Conservation (phyloP, 2,329 filamentous ascomycete genomes). For the Zasmidium cellare region DNA sequence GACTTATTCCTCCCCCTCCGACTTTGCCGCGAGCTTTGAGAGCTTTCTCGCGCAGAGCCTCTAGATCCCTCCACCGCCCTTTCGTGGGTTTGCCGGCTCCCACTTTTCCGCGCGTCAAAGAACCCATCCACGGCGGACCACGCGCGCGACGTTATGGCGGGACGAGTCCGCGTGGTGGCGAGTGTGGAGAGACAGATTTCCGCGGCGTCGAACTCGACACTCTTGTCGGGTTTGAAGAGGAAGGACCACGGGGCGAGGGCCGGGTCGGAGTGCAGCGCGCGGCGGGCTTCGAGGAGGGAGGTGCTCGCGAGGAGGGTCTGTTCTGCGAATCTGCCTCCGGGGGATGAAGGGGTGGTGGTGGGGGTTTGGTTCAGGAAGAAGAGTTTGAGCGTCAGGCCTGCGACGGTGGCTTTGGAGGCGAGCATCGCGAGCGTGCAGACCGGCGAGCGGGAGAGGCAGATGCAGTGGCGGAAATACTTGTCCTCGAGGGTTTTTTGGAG, state of each 20-base stretch:
- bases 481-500: slow-evolving; percentile 20
- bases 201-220: slow-evolving; percentile 17
- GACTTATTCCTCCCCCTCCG: not conserved
- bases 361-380: slow-evolving; percentile 2
- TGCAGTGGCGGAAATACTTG: slow-evolving; percentile 20
- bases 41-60: not conserved
- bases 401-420: slow-evolving; percentile 17
- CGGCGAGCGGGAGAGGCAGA: slow-evolving; percentile 11
- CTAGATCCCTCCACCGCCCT: not conserved
- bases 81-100: not conserved
- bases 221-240: slow-evolving; percentile 10
- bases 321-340: slow-evolving; percentile 8
- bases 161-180: slow-evolving; percentile 7
- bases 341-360: not conserved
- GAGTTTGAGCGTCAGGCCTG: slow-evolving; percentile 17
- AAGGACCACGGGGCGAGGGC: slow-evolving; percentile 15
- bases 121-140: slow-evolving; percentile 14
- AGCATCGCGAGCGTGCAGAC: slow-evolving; percentile 17
- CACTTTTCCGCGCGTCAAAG: slow-evolving; percentile 17
- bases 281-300: slow-evolving; percentile 16
- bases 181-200: slow-evolving; percentile 14
- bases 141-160: slow-evolving; percentile 10
- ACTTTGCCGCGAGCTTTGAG: no score
- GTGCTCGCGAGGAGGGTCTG: slow-evolving; percentile 5
- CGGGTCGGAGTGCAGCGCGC: slow-evolving; percentile 13